Evolutionary conservation across 257 asterid species (phyloP), one percentile per base, ranked within the genome.

Genomic region (Solanum piurae): DNA sequence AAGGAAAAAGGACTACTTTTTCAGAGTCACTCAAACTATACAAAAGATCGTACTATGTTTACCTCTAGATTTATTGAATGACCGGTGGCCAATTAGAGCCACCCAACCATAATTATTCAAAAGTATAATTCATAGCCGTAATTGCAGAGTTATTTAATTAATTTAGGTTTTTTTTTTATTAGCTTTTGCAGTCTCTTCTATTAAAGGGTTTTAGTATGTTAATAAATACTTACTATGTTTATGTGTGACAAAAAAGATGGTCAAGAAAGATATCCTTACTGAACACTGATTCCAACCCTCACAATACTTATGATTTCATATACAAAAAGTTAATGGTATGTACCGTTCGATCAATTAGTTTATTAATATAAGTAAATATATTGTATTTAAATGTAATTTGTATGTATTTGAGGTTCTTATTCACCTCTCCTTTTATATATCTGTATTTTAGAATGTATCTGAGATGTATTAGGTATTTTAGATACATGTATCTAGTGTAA

Each of bases 11-110:
- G 20, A 86, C 88, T 64, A 36, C 42, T 76, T 87, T 83, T 27
- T 86, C 92, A 93, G 95, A 89, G 44, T 38, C 46, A 83, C 92
- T 86, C 38, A 83, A 92, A 90, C 92, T 92, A 91, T 80, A 92
- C 94, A 93, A 93, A 92, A 94, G 95, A 93, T 94, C 92, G 92
- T 91, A 91, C 93, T 88, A n/a, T 69, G 89, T 90, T 86, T 93
- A 89, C 90, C 86, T 89, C 72, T 60, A 91, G 97, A 94, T 92
- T 89, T 91, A 86, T 83, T 76, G 95, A 92, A 91, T 90, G 93
- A 91, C 97, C 71, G 71, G 90, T 90, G 93, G 77, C 94, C 95
- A 94, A 90, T 92, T 27, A 83, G 68, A 72, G 71, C 25, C 4
- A 7, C 38, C 7, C 25, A 21, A 12, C 16, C 36, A 42, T 27